Percentiles rank a stretch among this genome's conserved stretches.
These are phyloP conservation scores for Purpureocillium lavendulum DNA, from an alignment of 2,329 filamentous ascomycete species.

Conservation along the genomic window DNA sequence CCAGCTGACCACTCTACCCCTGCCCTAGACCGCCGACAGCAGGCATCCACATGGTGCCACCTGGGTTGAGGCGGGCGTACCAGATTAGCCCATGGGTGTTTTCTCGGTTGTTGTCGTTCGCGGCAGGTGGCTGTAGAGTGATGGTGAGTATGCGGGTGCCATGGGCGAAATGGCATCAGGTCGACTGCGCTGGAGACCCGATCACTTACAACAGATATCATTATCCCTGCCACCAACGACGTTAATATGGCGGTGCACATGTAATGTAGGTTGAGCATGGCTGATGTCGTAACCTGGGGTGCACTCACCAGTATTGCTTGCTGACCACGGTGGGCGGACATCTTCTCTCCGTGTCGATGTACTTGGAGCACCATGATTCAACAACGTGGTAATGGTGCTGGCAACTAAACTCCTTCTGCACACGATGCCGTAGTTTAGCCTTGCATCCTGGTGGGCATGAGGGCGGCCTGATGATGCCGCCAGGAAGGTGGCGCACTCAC, in stretches of 20 bases:
- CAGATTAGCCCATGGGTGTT: slow-evolving; percentile 28
- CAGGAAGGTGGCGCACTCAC: too few species aligned
- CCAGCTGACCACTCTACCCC: too few species aligned
- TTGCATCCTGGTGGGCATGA: too few species aligned
- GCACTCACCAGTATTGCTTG: slow-evolving; percentile 34
- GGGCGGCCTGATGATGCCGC: too few species aligned
- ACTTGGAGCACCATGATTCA: slow-evolving; percentile 36
- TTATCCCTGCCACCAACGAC: slow-evolving; percentile 25
- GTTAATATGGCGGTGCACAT: slow-evolving; percentile 13
- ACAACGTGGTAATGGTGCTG: slow-evolving; percentile 41
- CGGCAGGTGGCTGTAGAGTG: slow-evolving; percentile 25
- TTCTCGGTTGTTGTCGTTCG: slow-evolving; percentile 29
- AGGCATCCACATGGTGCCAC: slow-evolving; percentile 9
- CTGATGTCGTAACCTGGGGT: slow-evolving; percentile 1
- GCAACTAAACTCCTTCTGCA: slow-evolving; percentile 42
- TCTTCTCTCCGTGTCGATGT: slow-evolving; percentile 33
- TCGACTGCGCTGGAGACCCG: background rate
- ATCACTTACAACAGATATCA: slow-evolving; percentile 34
- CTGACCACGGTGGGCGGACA: slow-evolving; percentile 34
- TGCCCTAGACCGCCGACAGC: too few species aligned
- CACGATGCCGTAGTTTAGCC: too few species aligned
- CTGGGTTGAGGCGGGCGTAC: slow-evolving; percentile 23
- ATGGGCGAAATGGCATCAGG: background rate
- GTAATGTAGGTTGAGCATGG: slow-evolving; percentile 1
- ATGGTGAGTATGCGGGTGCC: slow-evolving; percentile 10